These are phyloP conservation scores for Tephrocybe sp. DNA, from an alignment of 768 basidiomycete genomes.

Conservation along the genomic window DNA sequence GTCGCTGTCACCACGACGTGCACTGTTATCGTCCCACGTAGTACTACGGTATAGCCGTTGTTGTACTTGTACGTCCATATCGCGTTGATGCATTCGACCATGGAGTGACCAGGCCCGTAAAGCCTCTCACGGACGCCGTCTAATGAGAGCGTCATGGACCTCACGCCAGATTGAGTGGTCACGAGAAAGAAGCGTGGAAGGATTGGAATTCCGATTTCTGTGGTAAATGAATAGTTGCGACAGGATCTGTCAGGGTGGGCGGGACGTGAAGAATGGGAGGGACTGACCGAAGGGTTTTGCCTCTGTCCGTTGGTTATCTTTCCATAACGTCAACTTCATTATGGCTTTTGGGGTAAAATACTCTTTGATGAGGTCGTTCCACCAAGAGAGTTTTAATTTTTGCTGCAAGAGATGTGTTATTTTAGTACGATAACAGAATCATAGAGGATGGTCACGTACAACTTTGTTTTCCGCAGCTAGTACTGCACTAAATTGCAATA, in stretches of 20 bases:
- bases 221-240: conserved; percentile 3
- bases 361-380: conserved; percentile 61
- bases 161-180: conserved; percentile 80
- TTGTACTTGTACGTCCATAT: conserved; percentile 81
- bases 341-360: conserved; percentile 70
- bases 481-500: conserved; percentile 69
- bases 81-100: conserved; percentile 71
- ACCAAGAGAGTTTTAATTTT: conserved; percentile 66
- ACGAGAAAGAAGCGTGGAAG: conserved; percentile 84
- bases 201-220: conserved; percentile 79
- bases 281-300: conserved; percentile 80
- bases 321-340: conserved; percentile 86
- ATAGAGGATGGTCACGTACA: conserved; percentile 30
- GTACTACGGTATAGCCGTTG: conserved; percentile 76
- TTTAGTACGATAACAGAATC: conserved; percentile 1
- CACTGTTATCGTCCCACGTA: conserved; percentile 71
- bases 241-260: conserved; percentile 7
- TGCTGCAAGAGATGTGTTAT: conserved; percentile 20
- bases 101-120: conserved; percentile 40
- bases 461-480: conserved; percentile 52
- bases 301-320: conserved; percentile 74
- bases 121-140: conserved; percentile 74
- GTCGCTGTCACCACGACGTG: conserved; percentile 48
- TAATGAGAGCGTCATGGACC: conserved; percentile 76
- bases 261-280: not conserved